Percentiles rank a stretch among this genome's conserved stretches.
These are phyloP conservation scores for Yarrowia galli DNA, from an alignment of 1,139 yeast genomes.

Conservation along the genomic window DNA sequence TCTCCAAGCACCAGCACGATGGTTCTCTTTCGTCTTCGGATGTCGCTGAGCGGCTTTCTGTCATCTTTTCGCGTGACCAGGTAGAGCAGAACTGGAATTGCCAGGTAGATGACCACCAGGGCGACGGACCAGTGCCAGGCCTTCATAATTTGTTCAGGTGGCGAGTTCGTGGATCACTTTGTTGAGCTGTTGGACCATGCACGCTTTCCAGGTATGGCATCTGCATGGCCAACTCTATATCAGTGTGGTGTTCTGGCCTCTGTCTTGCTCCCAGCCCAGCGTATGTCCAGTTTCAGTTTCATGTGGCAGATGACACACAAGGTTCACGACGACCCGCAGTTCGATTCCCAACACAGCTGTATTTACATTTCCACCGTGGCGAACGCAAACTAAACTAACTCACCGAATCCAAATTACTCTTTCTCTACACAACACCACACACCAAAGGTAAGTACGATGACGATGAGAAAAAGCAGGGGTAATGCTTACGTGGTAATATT, in stretches of 20 bases:
- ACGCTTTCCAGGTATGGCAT: slow-evolving; percentile 26
- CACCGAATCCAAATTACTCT: slow-evolving; percentile 33
- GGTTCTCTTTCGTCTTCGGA: slow-evolving; percentile 57
- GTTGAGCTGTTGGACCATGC: slow-evolving; percentile 32
- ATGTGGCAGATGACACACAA: not conserved
- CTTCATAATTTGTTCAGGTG: slow-evolving; percentile 39
- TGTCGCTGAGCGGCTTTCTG: slow-evolving; percentile 25
- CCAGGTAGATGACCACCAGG: slow-evolving; percentile 46
- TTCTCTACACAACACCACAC: slow-evolving; percentile 37
- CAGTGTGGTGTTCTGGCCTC: not conserved
- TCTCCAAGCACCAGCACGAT: slow-evolving; percentile 90
- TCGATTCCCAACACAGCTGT: not conserved
- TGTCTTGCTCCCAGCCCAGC: not conserved
- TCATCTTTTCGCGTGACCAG: slow-evolving; percentile 42
- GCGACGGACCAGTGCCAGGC: slow-evolving; percentile 40
- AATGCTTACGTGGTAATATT: slow-evolving; percentile 15
- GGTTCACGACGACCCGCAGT: not conserved
- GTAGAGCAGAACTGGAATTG: slow-evolving; percentile 48
- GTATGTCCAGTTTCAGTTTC: too few species aligned
- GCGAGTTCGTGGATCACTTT: slow-evolving; percentile 18
- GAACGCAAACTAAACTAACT: slow-evolving; percentile 34
- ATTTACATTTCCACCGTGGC: slow-evolving; percentile 25
- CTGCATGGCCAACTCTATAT: slow-evolving; percentile 25
- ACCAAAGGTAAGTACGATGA: slow-evolving; percentile 26
- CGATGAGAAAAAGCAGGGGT: slow-evolving; percentile 29